Evolutionary conservation across 2,329 filamentous ascomycete genomes (phyloP).

Genomic region (Clonostachys byssicola): DNA sequence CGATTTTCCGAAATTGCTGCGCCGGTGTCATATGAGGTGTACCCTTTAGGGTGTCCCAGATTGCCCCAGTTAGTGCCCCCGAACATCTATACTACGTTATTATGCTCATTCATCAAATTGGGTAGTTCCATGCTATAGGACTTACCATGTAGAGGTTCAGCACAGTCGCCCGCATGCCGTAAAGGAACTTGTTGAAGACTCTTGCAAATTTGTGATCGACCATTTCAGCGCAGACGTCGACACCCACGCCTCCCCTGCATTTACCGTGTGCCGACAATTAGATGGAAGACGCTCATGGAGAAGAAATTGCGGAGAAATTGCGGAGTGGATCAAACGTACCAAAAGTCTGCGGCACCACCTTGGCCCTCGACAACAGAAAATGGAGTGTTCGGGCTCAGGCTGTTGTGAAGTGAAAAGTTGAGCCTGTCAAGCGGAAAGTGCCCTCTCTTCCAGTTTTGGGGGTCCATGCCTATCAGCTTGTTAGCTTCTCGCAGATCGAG

Average conservation of each 20-base stretch:
- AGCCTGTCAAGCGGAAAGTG: too few relatives aligned
- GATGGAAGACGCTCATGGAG: too few relatives aligned
- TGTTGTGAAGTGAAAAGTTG: too few relatives aligned
- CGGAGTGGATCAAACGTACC: too few relatives aligned
- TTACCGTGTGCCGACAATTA: too few relatives aligned
- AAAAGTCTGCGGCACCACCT: too few relatives aligned
- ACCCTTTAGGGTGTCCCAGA: constrained; percentile 63
- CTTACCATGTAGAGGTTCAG: constrained; percentile 72
- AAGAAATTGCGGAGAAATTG: too few relatives aligned
- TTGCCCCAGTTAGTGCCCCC: constrained; percentile 87
- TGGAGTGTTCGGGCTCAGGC: too few relatives aligned
- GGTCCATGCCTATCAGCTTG: too few relatives aligned
- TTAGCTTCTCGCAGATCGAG: too few relatives aligned
- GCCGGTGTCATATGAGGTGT: constrained; percentile 54
- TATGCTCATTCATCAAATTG: neutral
- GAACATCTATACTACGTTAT: constrained; percentile 42
- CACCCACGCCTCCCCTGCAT: constrained; percentile 67
- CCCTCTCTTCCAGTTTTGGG: too few relatives aligned
- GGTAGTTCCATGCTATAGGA: neutral
- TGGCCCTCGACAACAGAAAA: too few relatives aligned
- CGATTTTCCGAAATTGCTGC: constrained; percentile 55
- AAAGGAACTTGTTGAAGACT: constrained; percentile 76
- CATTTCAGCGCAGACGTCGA: constrained; percentile 60
- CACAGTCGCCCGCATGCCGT: constrained; percentile 61
- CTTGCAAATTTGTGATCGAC: constrained; percentile 71